These are phyloP conservation scores for Tricholoma bakamatsutake DNA, from an alignment of 768 basidiomycete genomes.

Conservation along the genomic window DNA sequence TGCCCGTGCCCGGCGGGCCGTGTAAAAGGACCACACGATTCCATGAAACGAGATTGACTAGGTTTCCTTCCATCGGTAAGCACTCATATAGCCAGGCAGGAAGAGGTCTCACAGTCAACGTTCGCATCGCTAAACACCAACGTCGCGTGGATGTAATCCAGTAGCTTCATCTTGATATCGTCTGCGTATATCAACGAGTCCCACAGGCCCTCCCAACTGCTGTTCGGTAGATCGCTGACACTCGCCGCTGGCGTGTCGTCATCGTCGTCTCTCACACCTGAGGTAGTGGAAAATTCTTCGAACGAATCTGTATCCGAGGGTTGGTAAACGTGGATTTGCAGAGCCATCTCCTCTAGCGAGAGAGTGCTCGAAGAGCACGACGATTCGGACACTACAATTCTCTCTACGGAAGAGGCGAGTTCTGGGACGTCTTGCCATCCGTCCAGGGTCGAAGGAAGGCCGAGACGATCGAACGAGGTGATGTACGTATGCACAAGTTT, in stretches of 20 bases:
- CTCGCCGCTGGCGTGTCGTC: slow-evolving; percentile 83
- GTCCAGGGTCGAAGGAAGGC: slow-evolving; percentile 61
- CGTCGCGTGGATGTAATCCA: slow-evolving; percentile 95
- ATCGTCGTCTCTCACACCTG: slow-evolving; percentile 52
- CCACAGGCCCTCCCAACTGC: slow-evolving; percentile 89
- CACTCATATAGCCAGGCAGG: not conserved
- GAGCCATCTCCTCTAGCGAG: slow-evolving; percentile 49
- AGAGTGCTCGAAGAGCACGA: slow-evolving; percentile 50
- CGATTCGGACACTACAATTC: slow-evolving; percentile 67
- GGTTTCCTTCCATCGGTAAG: slow-evolving; percentile 7
- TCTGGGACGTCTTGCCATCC: slow-evolving; percentile 79
- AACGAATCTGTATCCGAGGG: slow-evolving; percentile 60
- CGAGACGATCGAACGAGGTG: slow-evolving; percentile 56
- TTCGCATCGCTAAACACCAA: slow-evolving; percentile 86
- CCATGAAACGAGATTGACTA: slow-evolving; percentile 91
- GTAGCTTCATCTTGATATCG: slow-evolving; percentile 78
- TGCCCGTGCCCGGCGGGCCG: slow-evolving; percentile 96
- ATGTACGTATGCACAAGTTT: slow-evolving; percentile 53
- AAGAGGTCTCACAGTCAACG: slow-evolving; percentile 61
- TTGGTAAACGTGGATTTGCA: slow-evolving; percentile 89
- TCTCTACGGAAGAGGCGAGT: slow-evolving; percentile 70
- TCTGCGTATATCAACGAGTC: slow-evolving; percentile 81
- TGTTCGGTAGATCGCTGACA: slow-evolving; percentile 83
- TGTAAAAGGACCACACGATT: slow-evolving; percentile 93
- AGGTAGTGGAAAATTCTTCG: slow-evolving; percentile 66